phyloP scores from a whole-genome alignment of 345 rosid genomes.

The Eucalyptus marginata region DNA sequence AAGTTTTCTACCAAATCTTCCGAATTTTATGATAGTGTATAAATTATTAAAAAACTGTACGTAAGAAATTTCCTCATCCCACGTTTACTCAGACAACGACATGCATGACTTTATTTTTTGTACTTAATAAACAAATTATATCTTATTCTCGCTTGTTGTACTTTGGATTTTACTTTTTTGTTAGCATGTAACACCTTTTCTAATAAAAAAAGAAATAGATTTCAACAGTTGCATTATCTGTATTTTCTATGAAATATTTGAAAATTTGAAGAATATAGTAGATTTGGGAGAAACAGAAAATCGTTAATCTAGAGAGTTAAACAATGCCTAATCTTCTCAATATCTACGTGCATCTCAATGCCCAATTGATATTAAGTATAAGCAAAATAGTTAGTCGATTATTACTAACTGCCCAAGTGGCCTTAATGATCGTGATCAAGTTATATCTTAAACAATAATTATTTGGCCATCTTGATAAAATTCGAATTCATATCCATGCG shows the following conservation, averaged over 20 bases:
- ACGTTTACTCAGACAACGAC: too few relatives aligned
- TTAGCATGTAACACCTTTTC: too few relatives aligned
- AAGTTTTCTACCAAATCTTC: too few relatives aligned
- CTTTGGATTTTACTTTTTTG: too few relatives aligned
- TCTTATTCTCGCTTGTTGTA: too few relatives aligned
- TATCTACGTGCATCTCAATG: too few relatives aligned
- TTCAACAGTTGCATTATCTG: not conserved
- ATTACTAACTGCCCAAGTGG: not conserved
- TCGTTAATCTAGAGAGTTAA: not conserved
- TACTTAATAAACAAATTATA: too few relatives aligned
- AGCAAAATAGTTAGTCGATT: not conserved
- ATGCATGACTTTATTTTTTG: too few relatives aligned
- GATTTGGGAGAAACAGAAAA: not conserved
- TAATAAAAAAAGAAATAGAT: too few relatives aligned
- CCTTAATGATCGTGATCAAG: not conserved
- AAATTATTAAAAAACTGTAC: too few relatives aligned
- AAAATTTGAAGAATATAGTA: not conserved
- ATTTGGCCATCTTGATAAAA: not conserved
- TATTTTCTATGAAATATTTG: not conserved
- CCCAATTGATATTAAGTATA: not conserved
- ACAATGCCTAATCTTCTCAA: not conserved
- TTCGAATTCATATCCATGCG: not conserved
- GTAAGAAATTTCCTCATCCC: too few relatives aligned
- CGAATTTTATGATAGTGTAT: too few relatives aligned
- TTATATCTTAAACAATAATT: not conserved